Conservation (phyloP, 495 filamentous ascomycete genomes). For the Aspergillus steynii region DNA sequence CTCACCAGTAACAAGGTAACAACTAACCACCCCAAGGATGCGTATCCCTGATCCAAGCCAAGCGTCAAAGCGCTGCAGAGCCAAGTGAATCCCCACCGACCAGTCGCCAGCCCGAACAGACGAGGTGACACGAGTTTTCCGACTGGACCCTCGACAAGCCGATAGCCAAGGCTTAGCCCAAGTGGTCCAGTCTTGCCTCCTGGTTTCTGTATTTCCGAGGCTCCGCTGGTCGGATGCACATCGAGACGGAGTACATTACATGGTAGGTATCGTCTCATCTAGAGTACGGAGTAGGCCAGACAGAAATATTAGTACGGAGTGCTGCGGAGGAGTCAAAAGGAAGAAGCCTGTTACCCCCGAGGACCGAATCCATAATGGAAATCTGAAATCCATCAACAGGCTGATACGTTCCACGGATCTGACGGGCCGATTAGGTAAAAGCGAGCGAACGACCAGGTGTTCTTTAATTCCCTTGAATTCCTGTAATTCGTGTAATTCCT, state of each 20-base stretch:
- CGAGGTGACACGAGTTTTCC: constrained; percentile 18
- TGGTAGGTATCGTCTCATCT: no score
- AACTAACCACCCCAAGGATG: constrained; percentile 7
- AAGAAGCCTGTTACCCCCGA: no score
- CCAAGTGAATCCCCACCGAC: constrained; percentile 21
- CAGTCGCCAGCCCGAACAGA: constrained; percentile 4
- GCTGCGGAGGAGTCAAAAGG: no score
- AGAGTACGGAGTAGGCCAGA: no score
- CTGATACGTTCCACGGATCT: constrained; percentile 13
- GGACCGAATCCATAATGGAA: no score
- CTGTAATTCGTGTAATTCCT: no score
- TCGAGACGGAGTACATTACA: no score
- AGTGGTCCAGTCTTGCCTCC: constrained; percentile 4
- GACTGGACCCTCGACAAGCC: constrained; percentile 14
- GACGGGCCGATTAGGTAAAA: constrained; percentile 17
- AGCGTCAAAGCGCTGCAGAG: constrained; percentile 25
- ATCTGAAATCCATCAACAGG: background rate
- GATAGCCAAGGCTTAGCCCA: constrained; percentile 25
- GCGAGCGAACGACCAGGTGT: constrained; percentile 9
- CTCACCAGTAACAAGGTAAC: background rate
- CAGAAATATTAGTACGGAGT: no score
- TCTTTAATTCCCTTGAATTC: background rate
- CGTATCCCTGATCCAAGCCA: constrained; percentile 16
- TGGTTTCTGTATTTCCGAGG: constrained; percentile 1
- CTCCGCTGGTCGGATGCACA: background rate